Base-by-base conservation (phyloP, 371 early-diverging fungal genomes). In the Mucor racemosus region DNA sequence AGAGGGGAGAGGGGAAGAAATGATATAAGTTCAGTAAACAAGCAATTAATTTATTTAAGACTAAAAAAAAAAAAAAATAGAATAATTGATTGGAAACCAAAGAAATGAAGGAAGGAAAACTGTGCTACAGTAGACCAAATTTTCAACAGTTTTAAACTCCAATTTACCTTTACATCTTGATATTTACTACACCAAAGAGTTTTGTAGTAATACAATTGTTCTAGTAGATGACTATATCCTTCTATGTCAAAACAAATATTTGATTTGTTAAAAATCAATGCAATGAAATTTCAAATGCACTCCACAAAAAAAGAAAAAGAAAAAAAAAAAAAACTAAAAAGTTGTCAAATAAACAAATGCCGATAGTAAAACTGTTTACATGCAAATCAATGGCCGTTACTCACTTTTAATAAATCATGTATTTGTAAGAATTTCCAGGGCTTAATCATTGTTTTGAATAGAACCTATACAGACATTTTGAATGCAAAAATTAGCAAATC, bases 111-210 rank as follows among this genome's bases (percentile, higher is more conserved):
- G 66, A 65, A 65, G 44, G 46, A 65, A 65, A 56, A 44, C 58
- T 59, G 66, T 65, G 59, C 66, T 36, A 65, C 66, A 46, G 66
- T 40, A 59, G 60, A 65, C 66, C 66, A 59, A 65, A 48, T 11
- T 41, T 64, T 19, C 56, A 34, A 21, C 31, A 13, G 53, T 31
- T 53, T 53, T 13, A 53, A 53, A 53, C 53, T 53, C 53, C 31
- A 64, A 19, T 56, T 7, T 33, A 19, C 42, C 61, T 38, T 56
- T 36, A 36, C 34, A n/a, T 10, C 34, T 46, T 7, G 9, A n/a
- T 9, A 46, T 0, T 19, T 46, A 17, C 46, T 46, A 46, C 46
- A 46, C 46, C 19, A 46, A 46, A 46, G 44, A 11, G 13, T 5
- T 26, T 53, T 21, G 8, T 4, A 19, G 10, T 19, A 46, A 10